phyloP scores from a whole-genome alignment of 345 rosid genomes.

The Boechera stricta region DNA sequence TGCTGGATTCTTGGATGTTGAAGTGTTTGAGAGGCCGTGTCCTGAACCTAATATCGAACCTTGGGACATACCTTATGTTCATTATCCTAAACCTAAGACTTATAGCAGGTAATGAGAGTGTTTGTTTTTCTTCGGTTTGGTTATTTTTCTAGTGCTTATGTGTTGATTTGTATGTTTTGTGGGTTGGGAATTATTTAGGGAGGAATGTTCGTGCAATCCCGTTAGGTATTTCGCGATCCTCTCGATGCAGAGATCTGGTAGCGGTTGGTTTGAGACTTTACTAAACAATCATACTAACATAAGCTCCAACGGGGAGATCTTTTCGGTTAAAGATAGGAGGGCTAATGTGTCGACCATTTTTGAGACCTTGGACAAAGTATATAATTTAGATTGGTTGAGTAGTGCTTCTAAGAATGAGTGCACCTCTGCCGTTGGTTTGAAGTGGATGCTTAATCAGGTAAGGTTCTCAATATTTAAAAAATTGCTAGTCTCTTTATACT shows the following conservation, averaged over 20 bases:
- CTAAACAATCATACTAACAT: constrained; percentile 93
- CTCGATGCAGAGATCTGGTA: constrained; percentile 99
- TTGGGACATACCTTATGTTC: constrained; percentile 92
- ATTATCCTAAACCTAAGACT: constrained; percentile 80
- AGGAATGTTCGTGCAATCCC: constrained; percentile 86
- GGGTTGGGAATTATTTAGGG: constrained; percentile 55
- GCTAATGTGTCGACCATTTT: constrained; percentile 71
- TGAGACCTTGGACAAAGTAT: constrained; percentile 81
- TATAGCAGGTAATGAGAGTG: constrained; percentile 64
- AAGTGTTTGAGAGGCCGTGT: constrained; percentile 66
- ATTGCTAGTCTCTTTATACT: not conserved
- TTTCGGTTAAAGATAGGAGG: constrained; percentile 90
- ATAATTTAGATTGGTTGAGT: constrained; percentile 89
- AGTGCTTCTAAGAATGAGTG: constrained; percentile 99
- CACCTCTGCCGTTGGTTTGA: constrained; percentile 93
- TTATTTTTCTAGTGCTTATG: not conserved
- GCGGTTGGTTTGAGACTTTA: constrained; percentile 99
- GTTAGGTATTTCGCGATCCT: constrained; percentile 94
- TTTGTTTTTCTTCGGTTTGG: constrained; percentile 23
- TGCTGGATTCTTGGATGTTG: constrained; percentile 56
- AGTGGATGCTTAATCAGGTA: constrained; percentile 99
- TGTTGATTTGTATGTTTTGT: constrained; percentile 8
- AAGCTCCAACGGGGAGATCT: constrained; percentile 97
- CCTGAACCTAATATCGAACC: constrained; percentile 80
- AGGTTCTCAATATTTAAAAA: not conserved